These are phyloP conservation scores for Physcomitrium patens DNA, from an alignment of 225 moss, liverwort and hornwort species.

Conservation along the genomic window DNA sequence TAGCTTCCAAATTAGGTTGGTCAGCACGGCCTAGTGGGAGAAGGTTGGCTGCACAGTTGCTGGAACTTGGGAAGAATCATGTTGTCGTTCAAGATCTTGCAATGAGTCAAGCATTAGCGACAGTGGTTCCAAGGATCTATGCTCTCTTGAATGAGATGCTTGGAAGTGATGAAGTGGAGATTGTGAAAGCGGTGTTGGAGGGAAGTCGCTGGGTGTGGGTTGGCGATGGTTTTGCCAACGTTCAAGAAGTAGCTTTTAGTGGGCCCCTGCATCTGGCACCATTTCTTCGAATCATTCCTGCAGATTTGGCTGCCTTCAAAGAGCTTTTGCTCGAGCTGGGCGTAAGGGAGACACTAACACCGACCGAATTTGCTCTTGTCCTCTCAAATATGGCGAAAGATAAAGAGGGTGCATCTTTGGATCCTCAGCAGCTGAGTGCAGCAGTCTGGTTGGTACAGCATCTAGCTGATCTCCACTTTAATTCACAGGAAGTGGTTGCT, in stretches of 20 bases:
- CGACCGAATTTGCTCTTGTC: slow-evolving; percentile 78
- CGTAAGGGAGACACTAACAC: slow-evolving; percentile 79
- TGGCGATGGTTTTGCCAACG: slow-evolving; percentile 89
- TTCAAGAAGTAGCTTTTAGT: slow-evolving; percentile 89
- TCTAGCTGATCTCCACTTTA: slow-evolving; percentile 83
- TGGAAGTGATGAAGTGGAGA: slow-evolving; percentile 81
- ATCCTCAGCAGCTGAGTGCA: slow-evolving; percentile 76
- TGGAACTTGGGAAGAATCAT: slow-evolving; percentile 85
- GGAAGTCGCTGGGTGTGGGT: slow-evolving; percentile 97
- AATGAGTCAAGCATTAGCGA: slow-evolving; percentile 78
- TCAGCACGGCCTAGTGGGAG: slow-evolving; percentile 66
- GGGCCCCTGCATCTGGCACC: slow-evolving; percentile 89
- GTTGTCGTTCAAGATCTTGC: slow-evolving; percentile 65
- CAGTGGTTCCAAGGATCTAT: slow-evolving; percentile 83
- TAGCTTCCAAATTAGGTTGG: slow-evolving; percentile 77
- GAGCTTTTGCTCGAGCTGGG: slow-evolving; percentile 80
- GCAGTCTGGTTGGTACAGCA: slow-evolving; percentile 92
- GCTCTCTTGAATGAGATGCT: slow-evolving; percentile 74
- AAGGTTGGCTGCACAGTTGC: slow-evolving; percentile 82
- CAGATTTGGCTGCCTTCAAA: slow-evolving; percentile 86
- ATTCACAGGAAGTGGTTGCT: slow-evolving; percentile 58
- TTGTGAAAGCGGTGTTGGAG: slow-evolving; percentile 86
- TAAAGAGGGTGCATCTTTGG: slow-evolving; percentile 67
- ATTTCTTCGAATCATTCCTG: slow-evolving; percentile 79
- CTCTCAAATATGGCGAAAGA: slow-evolving; percentile 81